Evolutionary conservation across 2,329 filamentous ascomycete genomes (phyloP), one percentile per base, ranked within the genome.

Genomic region (Penicillium sp.): DNA sequence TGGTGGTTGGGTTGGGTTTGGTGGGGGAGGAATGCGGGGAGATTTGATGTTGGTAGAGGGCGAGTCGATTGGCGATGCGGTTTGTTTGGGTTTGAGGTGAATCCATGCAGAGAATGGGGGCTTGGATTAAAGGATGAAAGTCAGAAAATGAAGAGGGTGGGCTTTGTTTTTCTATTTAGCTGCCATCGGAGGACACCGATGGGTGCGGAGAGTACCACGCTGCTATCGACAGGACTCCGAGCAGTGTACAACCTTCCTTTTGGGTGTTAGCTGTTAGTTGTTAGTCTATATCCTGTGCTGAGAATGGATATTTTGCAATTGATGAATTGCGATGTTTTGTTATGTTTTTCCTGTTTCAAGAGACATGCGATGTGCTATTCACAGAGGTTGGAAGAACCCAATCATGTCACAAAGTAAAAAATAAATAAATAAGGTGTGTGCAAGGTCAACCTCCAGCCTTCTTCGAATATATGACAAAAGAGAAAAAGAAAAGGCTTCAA

Each of bases 101-200:
- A 56, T 60, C 55, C 60, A 67, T 69, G 48, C 64, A 61, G 54
- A n/a, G 53, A 39, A 48, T 36, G 38, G 27, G 32, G 42, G 31
- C 18, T 16, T 27, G 22, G 5, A 34, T 45, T 29, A 27, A 24
- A 45, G 29, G 49, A 11, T 53, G 43, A 47, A 43, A 46, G 5
- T 34, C 9, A 11, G 14, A 13, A 5, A 14, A 34, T 24, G 36
- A 44, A 22, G 21, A 45, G 44, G 11, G 45, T 5, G 41, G 22
- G 49, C n/a, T 40, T 27, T 50, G 36, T 18, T 48, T 59, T 59
- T 63, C 60, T 57, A 54, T 53, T 56, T 54, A 59, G 52, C 52
- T 50, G 39, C 60, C 63, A 63, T 73, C 71, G 71, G 71, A 73
- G 69, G 56, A 57, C 62, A 68, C 71, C 71, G 71, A 71, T 59